Evolutionary conservation across 75 land plant genomes (phyloP).

Genomic region (Gnetum montanum): DNA sequence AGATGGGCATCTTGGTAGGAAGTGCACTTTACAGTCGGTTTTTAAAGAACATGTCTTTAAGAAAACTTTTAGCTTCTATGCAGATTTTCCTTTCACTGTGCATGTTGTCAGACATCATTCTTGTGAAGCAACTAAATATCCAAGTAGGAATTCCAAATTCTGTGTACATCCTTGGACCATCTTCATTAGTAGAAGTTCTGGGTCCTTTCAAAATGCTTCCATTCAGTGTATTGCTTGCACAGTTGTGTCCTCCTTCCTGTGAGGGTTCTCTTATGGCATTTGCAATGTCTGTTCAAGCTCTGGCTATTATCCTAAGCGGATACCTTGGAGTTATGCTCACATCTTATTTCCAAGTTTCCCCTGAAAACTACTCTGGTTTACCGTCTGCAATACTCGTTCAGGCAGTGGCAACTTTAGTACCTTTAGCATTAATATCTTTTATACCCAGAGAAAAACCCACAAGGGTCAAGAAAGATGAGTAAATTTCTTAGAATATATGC

Average conservation of each 20-base stretch:
- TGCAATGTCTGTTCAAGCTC: conserved; percentile 55
- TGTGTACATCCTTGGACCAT: conserved; percentile 55
- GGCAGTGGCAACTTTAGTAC: conserved; percentile 47
- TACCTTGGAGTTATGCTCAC: conserved; percentile 81
- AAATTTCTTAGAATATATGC: neutral
- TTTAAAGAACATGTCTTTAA: conserved; percentile 44
- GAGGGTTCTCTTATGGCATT: conserved; percentile 91
- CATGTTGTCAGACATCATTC: conserved; percentile 64
- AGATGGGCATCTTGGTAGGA: conserved; percentile 53
- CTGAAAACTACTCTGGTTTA: conserved; percentile 48
- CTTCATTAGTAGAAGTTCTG: conserved; percentile 68
- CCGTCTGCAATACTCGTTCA: conserved; percentile 54
- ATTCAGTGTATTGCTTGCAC: conserved; percentile 58
- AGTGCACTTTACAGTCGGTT: conserved; percentile 45
- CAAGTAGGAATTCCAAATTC: conserved; percentile 59
- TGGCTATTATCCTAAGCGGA: conserved; percentile 67
- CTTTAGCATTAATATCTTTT: conserved; percentile 51
- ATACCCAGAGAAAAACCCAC: conserved; percentile 30
- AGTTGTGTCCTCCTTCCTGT: conserved; percentile 74
- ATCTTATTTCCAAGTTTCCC: conserved; percentile 37
- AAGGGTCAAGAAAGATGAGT: neutral
- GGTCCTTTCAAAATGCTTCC: conserved; percentile 79
- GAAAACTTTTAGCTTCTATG: conserved; percentile 43
- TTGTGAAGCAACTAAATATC: conserved; percentile 60
- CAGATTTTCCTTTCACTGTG: conserved; percentile 54